These are phyloP conservation scores for Quercus wislizeni DNA, from an alignment of 306 rosid species.

Conservation along the genomic window DNA sequence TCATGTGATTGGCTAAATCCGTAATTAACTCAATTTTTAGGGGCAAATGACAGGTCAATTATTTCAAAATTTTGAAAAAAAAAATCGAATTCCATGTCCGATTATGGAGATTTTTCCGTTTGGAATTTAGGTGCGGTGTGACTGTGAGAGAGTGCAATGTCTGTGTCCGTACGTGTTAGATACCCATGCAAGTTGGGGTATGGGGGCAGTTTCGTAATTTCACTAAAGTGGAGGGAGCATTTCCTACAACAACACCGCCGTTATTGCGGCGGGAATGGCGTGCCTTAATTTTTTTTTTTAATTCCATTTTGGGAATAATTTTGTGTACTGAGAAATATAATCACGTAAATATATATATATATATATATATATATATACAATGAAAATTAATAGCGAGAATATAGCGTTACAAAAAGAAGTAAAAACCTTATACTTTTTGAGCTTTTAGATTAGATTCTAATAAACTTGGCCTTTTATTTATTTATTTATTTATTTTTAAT, in stretches of 20 bases:
- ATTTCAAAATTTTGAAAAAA: not conserved
- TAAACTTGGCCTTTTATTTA: conserved; percentile 19
- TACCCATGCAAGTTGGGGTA: conserved; percentile 13
- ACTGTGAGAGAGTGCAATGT: conserved; percentile 14
- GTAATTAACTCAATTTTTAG: conserved; percentile 26
- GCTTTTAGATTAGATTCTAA: conserved; percentile 24
- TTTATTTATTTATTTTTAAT: too few relatives aligned
- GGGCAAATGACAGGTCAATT: conserved; percentile 6
- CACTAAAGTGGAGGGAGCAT: not conserved
- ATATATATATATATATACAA: not conserved
- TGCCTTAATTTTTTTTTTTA: conserved; percentile 13
- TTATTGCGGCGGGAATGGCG: conserved; percentile 78
- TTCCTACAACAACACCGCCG: conserved; percentile 44
- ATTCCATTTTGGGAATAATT: conserved; percentile 22
- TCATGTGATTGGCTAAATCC: conserved; percentile 7
- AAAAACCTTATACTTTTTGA: not conserved
- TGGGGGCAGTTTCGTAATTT: conserved; percentile 43
- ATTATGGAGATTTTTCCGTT: not conserved
- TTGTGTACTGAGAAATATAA: conserved; percentile 7
- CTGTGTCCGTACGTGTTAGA: not conserved
- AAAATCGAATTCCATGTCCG: not conserved
- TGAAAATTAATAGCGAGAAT: conserved; percentile 11
- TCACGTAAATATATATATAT: conserved; percentile 1
- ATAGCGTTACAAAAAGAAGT: not conserved
- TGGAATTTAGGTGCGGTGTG: not conserved